Percentiles rank a stretch among this genome's conserved stretches.
Evolutionary conservation across 306 rosid species (phyloP).

Genomic region (Trifolium pratense): DNA sequence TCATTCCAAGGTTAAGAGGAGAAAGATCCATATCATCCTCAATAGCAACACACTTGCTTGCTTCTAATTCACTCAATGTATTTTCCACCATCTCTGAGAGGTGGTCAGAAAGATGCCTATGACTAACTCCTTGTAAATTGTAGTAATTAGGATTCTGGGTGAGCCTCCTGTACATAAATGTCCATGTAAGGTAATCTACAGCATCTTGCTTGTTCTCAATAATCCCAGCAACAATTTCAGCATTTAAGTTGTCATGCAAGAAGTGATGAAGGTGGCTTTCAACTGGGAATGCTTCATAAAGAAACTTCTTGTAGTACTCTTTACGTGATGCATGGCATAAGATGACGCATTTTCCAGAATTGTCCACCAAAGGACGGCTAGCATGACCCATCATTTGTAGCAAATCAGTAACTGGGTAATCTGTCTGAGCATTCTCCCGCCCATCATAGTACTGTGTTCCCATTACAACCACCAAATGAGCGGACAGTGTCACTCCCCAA

Average conservation of each 20-base stretch:
- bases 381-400: slow-evolving; percentile 99
- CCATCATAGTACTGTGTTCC: slow-evolving; percentile 96
- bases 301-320: slow-evolving; percentile 14
- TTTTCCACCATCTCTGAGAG: slow-evolving; percentile 90
- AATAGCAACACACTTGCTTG: slow-evolving; percentile 74
- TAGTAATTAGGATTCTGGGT: slow-evolving; percentile 94
- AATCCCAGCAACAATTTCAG: slow-evolving; percentile 15
- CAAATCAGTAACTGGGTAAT: slow-evolving; percentile 92
- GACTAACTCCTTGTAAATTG: slow-evolving; percentile 94
- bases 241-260: slow-evolving; percentile 11
- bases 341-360: slow-evolving; percentile 1
- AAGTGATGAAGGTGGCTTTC: slow-evolving; percentile 18
- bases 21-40: slow-evolving; percentile 90
- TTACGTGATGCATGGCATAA: slow-evolving; percentile 11
- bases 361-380: slow-evolving; percentile 71
- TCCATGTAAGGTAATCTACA: slow-evolving; percentile 19
- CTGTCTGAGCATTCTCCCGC: slow-evolving; percentile 87
- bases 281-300: slow-evolving; percentile 12
- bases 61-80: slow-evolving; percentile 81
- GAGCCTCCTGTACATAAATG: slow-evolving; percentile 18
- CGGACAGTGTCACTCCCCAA: slow-evolving; percentile 84
- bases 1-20: slow-evolving; percentile 87
- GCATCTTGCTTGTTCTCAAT: slow-evolving; percentile 24
- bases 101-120: slow-evolving; percentile 90
- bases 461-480: slow-evolving; percentile 95